These are phyloP conservation scores for Rosa multiflora DNA, from an alignment of 306 rosid species.

Conservation along the genomic window DNA sequence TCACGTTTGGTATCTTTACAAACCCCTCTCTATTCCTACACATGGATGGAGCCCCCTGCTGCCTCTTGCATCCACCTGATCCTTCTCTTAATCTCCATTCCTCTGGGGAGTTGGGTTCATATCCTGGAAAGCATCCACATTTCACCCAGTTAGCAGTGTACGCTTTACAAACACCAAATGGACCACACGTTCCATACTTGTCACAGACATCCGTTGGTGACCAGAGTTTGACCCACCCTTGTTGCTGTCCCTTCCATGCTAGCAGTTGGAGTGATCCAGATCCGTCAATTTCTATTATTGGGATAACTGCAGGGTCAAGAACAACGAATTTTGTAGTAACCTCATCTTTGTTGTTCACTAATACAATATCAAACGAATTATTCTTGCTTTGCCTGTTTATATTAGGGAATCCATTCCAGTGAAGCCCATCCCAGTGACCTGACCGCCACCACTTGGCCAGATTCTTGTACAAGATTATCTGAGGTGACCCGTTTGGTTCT, in stretches of 20 bases:
- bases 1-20: slow-evolving; percentile 36
- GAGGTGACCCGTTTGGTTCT: slow-evolving; percentile 37
- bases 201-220: slow-evolving; percentile 49
- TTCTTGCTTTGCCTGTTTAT: neutral
- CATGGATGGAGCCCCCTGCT: slow-evolving; percentile 18
- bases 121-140: slow-evolving; percentile 64
- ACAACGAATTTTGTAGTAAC: slow-evolving; percentile 10
- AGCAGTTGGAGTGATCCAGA: slow-evolving; percentile 26
- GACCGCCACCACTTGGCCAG: slow-evolving; percentile 29
- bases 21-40: slow-evolving; percentile 70
- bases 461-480: slow-evolving; percentile 30
- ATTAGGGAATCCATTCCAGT: slow-evolving; percentile 36
- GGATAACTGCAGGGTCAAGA: slow-evolving; percentile 14
- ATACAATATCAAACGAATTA: neutral
- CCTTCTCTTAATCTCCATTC: slow-evolving; percentile 53
- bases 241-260: slow-evolving; percentile 37
- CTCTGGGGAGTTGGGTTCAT: slow-evolving; percentile 39
- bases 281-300: slow-evolving; percentile 23
- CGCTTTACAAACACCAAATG: slow-evolving; percentile 45
- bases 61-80: slow-evolving; percentile 57
- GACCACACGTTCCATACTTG: slow-evolving; percentile 48
- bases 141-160: slow-evolving; percentile 21
- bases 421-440: slow-evolving; percentile 38
- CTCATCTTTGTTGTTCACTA: slow-evolving; percentile 21
- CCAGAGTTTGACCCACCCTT: slow-evolving; percentile 41